Evolutionary conservation across 1,284 basidiomycete genomes (phyloP).

Genomic region (Malassezia nana): DNA sequence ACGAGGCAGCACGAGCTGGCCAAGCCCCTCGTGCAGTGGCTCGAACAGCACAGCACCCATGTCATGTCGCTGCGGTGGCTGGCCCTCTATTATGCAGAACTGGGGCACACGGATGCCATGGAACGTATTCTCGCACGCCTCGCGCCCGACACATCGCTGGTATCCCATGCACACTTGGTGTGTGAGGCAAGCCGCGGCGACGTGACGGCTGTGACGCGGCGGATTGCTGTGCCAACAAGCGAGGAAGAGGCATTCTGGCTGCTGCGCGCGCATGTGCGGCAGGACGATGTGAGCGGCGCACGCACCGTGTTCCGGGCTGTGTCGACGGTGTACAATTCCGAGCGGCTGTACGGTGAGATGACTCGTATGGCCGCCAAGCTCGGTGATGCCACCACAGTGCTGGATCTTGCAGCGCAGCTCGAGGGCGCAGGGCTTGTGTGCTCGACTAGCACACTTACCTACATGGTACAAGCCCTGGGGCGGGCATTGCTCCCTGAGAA

Average conservation of each 20-base stretch:
- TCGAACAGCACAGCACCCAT: not conserved
- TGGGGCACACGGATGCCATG: conserved; percentile 1
- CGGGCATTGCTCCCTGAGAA: conserved; percentile 8
- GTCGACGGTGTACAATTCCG: not conserved
- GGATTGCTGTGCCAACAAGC: not conserved
- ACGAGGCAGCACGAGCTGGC: conserved; percentile 1
- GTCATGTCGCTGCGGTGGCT: conserved; percentile 1
- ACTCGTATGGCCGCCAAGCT: conserved; percentile 1
- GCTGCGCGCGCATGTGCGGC: conserved; percentile 6
- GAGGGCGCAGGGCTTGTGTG: conserved; percentile 4
- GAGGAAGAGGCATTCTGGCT: conserved; percentile 6
- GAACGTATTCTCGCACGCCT: not conserved
- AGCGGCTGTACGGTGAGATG: conserved; percentile 14
- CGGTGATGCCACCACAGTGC: not conserved
- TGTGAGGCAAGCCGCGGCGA: conserved; percentile 9
- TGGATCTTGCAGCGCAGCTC: conserved; percentile 10
- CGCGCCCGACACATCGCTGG: not conserved
- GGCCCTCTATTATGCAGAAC: conserved; percentile 5
- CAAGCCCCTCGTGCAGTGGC: conserved; percentile 5
- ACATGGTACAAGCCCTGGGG: conserved; percentile 14
- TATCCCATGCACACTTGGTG: not conserved
- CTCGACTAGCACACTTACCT: not conserved
- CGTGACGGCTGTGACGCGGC: not conserved
- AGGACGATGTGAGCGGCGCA: conserved; percentile 5
- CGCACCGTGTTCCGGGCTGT: conserved; percentile 1